phyloP scores from a whole-genome alignment of 2,329 filamentous ascomycete genomes.

The Colletotrichum phormii region DNA sequence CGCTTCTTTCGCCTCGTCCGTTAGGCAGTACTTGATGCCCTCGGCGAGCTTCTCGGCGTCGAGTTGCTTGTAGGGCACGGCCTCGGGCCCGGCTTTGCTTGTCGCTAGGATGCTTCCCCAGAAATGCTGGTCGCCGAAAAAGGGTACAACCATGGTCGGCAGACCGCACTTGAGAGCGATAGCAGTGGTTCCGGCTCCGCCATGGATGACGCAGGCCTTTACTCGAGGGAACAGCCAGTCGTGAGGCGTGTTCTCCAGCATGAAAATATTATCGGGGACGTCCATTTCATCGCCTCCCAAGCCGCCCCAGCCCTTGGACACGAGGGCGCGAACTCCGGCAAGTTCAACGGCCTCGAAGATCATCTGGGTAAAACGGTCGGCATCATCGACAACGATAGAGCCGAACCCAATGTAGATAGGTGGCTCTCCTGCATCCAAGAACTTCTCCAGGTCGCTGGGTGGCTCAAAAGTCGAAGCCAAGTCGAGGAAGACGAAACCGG shows the following conservation, averaged over 20 bases:
- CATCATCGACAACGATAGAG: constrained; percentile 80
- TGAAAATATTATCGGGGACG: constrained; percentile 73
- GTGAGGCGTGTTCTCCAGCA: constrained; percentile 80
- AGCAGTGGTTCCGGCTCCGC: constrained; percentile 82
- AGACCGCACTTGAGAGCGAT: constrained; percentile 78
- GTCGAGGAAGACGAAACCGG: constrained; percentile 83
- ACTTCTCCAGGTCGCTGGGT: constrained; percentile 64
- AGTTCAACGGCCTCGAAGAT: constrained; percentile 76
- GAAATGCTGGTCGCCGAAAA: constrained; percentile 84
- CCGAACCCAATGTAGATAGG: constrained; percentile 83
- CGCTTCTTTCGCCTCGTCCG: constrained; percentile 67
- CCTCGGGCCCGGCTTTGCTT: constrained; percentile 72
- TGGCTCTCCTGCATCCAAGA: constrained; percentile 65
- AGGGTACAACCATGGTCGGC: constrained; percentile 82
- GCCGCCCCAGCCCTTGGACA: constrained; percentile 82
- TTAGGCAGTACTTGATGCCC: constrained; percentile 77
- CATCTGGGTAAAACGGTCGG: constrained; percentile 74
- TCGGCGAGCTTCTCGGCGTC: constrained; percentile 73
- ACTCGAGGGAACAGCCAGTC: constrained; percentile 82
- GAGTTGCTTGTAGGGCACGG: constrained; percentile 76
- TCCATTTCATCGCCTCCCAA: constrained; percentile 65
- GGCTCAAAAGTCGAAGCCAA: constrained; percentile 71
- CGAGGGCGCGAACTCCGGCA: constrained; percentile 76
- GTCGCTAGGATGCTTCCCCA: constrained; percentile 78
- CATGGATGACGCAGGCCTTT: constrained; percentile 77